A percentile compares a stretch with the other conserved stretches of the same genome.
phyloP scores from a whole-genome alignment of 305 asterid genomes.

The Fraxinus paxiana region DNA sequence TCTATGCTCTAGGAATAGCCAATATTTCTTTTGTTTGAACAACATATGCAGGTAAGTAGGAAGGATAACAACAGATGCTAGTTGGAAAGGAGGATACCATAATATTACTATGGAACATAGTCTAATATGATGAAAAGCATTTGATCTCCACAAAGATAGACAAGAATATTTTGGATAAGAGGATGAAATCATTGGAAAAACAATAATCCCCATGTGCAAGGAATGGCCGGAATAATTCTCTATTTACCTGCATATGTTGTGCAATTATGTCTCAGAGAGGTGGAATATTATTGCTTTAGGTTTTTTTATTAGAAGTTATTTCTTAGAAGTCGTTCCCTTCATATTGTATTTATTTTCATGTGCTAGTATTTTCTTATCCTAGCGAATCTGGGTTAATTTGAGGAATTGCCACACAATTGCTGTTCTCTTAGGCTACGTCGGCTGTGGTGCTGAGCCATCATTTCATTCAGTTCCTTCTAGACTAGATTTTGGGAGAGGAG shows the following conservation, averaged over 20 bases:
- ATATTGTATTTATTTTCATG: background rate
- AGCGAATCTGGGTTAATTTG: background rate
- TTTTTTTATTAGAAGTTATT: background rate
- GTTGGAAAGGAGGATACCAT: background rate
- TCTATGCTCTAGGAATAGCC: background rate
- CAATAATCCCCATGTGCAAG: background rate
- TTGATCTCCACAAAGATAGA: background rate
- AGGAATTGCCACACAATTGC: background rate
- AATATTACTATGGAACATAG: background rate
- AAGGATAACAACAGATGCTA: background rate
- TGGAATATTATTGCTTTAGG: background rate
- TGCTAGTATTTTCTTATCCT: slow-evolving; percentile 3
- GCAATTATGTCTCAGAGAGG: background rate
- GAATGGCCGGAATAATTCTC: background rate
- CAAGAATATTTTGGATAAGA: background rate
- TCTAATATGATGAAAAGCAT: background rate
- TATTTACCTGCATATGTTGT: background rate
- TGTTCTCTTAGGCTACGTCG: slow-evolving; percentile 1
- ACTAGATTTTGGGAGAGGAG: background rate
- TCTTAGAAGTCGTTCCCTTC: background rate
- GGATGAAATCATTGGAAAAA: background rate
- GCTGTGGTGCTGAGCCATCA: background rate
- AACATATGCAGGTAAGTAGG: background rate
- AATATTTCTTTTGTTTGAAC: background rate
- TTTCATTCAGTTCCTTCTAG: slow-evolving; percentile 5